These are phyloP conservation scores for Cardamine occulta DNA, from an alignment of 345 rosid genomes.

Conservation along the genomic window DNA sequence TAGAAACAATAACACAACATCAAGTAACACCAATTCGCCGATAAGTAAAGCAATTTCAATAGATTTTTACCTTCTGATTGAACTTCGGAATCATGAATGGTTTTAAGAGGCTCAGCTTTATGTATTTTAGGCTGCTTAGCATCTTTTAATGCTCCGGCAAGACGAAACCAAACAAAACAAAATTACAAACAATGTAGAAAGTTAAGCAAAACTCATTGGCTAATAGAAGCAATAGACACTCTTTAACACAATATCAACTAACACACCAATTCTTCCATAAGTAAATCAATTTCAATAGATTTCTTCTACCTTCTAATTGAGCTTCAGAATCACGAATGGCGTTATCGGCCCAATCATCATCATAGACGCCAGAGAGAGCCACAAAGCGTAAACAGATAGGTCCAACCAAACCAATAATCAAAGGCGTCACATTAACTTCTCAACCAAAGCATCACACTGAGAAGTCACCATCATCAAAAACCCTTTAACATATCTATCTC, in stretches of 20 bases:
- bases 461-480: conserved; percentile 66
- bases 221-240: neutral
- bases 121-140: too few relatives aligned
- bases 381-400: conserved; percentile 62
- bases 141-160: too few relatives aligned
- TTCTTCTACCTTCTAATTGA: conserved; percentile 47
- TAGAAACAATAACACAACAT: neutral
- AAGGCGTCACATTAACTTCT: conserved; percentile 60
- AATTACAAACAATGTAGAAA: too few relatives aligned
- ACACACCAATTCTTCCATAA: neutral
- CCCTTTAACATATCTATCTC: conserved; percentile 72
- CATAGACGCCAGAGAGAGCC: conserved; percentile 53
- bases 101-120: too few relatives aligned
- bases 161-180: too few relatives aligned
- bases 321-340: conserved; percentile 58
- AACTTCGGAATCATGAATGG: conserved; percentile 56
- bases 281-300: neutral
- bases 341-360: conserved; percentile 67
- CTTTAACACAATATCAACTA: neutral
- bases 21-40: neutral
- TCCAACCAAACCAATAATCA: conserved; percentile 64
- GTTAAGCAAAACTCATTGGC: neutral
- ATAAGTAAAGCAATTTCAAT: neutral
- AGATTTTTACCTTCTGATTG: conserved; percentile 45
- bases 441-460: conserved; percentile 77